Evolutionary conservation across 371 early-diverging fungal species (phyloP).

Genomic region (Mucor indicus): DNA sequence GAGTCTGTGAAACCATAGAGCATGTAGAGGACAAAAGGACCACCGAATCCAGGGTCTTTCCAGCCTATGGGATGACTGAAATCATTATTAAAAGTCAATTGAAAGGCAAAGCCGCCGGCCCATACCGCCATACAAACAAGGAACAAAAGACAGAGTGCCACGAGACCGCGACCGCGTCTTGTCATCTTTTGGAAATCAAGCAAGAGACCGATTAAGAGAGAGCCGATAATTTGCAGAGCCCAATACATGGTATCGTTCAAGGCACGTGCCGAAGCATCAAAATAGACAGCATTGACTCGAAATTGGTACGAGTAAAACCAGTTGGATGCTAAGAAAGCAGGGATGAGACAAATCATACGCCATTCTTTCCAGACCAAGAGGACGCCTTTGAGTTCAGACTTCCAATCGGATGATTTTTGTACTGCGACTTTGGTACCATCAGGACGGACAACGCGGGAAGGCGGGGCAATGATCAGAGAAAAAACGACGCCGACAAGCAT

Average conservation of each 20-base stretch:
- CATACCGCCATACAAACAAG: slow-evolving; percentile 52
- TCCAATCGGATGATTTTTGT: slow-evolving; percentile 43
- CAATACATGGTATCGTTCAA: slow-evolving; percentile 71
- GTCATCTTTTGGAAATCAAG: slow-evolving; percentile 45
- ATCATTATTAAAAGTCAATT: slow-evolving; percentile 36
- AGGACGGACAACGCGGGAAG: slow-evolving; percentile 49
- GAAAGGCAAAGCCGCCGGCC: slow-evolving; percentile 58
- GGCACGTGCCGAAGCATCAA: slow-evolving; percentile 52
- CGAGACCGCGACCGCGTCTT: slow-evolving; percentile 49
- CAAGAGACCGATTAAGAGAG: slow-evolving; percentile 47
- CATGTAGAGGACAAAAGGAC: slow-evolving; percentile 61
- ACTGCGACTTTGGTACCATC: slow-evolving; percentile 59
- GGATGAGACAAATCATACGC: slow-evolving; percentile 52
- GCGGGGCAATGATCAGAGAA: slow-evolving; percentile 54
- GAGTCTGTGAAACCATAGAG: slow-evolving; percentile 65
- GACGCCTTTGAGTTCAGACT: slow-evolving; percentile 53
- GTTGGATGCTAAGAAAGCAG: slow-evolving; percentile 70
- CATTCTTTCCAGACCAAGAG: slow-evolving; percentile 60
- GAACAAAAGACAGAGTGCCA: slow-evolving; percentile 44
- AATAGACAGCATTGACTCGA: slow-evolving; percentile 39
- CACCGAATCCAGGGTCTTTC: slow-evolving; percentile 33
- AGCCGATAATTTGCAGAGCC: slow-evolving; percentile 63
- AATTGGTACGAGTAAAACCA: slow-evolving; percentile 72
- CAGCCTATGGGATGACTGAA: slow-evolving; percentile 19
- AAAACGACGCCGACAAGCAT: slow-evolving; percentile 57